phyloP scores from a whole-genome alignment of 148 eudicot genomes.

The Camellia sinensis region DNA sequence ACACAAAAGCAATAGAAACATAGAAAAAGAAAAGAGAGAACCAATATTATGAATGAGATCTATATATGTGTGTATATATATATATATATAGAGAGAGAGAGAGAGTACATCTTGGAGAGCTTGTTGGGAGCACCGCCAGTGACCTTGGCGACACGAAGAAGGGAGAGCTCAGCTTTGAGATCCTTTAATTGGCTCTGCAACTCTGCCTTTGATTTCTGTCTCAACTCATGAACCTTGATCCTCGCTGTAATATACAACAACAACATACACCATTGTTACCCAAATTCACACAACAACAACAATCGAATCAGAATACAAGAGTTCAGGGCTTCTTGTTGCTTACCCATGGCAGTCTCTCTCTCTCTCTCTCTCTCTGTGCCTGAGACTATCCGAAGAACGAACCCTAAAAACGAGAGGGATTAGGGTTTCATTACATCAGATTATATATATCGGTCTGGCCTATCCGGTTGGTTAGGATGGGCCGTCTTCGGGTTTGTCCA shows the following conservation, averaged over 20 bases:
- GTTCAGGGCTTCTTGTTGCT: too few relatives aligned
- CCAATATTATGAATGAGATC: neutral
- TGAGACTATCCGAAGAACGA: neutral
- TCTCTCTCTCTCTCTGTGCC: neutral
- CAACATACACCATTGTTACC: neutral
- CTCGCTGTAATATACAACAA: conserved; percentile 32
- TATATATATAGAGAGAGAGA: conserved; percentile 5
- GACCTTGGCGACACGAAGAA: conserved; percentile 80
- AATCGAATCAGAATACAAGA: neutral
- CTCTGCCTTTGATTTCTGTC: conserved; percentile 60
- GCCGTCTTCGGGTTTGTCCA: neutral
- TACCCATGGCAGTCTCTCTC: conserved; percentile 11
- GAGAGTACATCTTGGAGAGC: conserved; percentile 68
- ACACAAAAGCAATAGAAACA: too few relatives aligned
- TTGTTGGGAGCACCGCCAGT: conserved; percentile 89
- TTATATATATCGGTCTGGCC: neutral
- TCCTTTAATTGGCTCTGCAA: conserved; percentile 60
- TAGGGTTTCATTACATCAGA: neutral
- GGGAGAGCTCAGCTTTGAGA: conserved; percentile 66
- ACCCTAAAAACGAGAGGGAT: neutral
- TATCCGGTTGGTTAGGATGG: neutral
- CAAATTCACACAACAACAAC: neutral
- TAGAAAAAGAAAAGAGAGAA: too few relatives aligned
- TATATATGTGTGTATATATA: neutral
- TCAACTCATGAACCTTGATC: conserved; percentile 74